A percentile compares a stretch with the other conserved stretches of the same genome.
Conservation (phyloP, 805 yeast species). For the Wickerhamomyces canadensis region DNA sequence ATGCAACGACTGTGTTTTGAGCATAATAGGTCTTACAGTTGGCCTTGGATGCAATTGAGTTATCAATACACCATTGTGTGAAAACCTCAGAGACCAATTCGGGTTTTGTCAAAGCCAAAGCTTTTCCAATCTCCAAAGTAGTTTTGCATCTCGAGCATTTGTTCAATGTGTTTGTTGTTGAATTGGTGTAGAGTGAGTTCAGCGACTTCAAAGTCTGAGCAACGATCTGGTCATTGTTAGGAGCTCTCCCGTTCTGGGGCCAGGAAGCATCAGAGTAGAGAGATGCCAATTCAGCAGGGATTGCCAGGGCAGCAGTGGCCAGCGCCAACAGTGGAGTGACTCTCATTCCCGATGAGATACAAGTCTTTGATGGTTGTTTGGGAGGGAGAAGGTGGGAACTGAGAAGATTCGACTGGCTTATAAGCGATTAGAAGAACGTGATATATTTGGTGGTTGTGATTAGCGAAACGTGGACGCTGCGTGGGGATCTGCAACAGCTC, state of each 20-base stretch:
- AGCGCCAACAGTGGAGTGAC: background rate
- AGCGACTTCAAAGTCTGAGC: slow-evolving; percentile 10
- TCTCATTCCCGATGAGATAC: too few species aligned
- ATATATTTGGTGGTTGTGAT: too few species aligned
- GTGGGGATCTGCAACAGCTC: too few species aligned
- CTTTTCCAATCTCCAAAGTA: slow-evolving; percentile 32
- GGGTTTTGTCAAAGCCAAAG: slow-evolving; percentile 33
- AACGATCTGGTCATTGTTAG: slow-evolving; percentile 10
- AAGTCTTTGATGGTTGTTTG: too few species aligned
- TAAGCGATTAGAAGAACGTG: too few species aligned
- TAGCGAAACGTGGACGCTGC: too few species aligned
- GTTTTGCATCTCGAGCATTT: slow-evolving; percentile 31
- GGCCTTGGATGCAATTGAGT: slow-evolving; percentile 20
- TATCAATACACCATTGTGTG: slow-evolving; percentile 37
- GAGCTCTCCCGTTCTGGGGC: slow-evolving; percentile 8
- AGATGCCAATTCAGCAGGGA: slow-evolving; percentile 1
- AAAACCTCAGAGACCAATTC: slow-evolving; percentile 36
- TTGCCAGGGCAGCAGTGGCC: background rate
- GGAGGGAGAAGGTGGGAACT: too few species aligned
- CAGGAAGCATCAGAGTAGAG: slow-evolving; percentile 1
- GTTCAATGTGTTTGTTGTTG: slow-evolving; percentile 8
- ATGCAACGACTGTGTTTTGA: slow-evolving; percentile 32
- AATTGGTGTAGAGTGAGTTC: slow-evolving; percentile 14
- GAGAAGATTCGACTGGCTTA: too few species aligned
- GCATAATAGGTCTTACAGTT: slow-evolving; percentile 29